These are phyloP conservation scores for Grosmannia clavigera DNA, from an alignment of 2,329 filamentous ascomycete species.

Conservation along the genomic window DNA sequence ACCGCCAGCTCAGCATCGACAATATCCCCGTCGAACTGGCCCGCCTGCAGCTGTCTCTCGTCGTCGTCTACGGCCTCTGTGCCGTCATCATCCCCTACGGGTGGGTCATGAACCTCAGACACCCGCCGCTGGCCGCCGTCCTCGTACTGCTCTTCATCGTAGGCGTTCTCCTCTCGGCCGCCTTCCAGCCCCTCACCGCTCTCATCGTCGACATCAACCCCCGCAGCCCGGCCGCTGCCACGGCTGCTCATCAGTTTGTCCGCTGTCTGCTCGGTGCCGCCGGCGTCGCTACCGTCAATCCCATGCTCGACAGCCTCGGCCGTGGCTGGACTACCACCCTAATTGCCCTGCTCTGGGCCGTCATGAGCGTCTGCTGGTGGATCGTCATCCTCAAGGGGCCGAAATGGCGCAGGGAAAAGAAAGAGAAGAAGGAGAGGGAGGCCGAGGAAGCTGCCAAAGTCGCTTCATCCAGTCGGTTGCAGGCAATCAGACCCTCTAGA, in stretches of 20 bases:
- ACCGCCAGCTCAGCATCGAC: conserved; percentile 28
- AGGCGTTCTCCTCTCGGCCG: conserved; percentile 14
- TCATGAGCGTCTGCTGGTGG: conserved; percentile 16
- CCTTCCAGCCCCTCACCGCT: background rate
- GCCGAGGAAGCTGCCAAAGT: background rate
- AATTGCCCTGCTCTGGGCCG: conserved; percentile 14
- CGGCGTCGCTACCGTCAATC: background rate
- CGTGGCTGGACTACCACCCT: conserved; percentile 12
- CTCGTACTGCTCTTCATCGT: conserved; percentile 26
- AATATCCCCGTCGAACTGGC: conserved; percentile 25
- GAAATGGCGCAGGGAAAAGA: conserved; percentile 12
- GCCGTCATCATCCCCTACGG: conserved; percentile 28
- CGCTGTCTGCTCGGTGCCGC: background rate
- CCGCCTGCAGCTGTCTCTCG: conserved; percentile 23
- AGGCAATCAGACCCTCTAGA: background rate
- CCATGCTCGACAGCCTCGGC: background rate
- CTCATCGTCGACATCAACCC: background rate
- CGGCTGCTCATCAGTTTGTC: background rate
- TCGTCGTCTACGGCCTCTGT: conserved; percentile 21
- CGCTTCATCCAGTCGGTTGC: too few species aligned
- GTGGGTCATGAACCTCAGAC: conserved; percentile 26
- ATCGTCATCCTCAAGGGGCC: conserved; percentile 15
- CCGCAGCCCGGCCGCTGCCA: background rate
- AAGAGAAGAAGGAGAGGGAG: background rate
- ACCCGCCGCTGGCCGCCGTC: conserved; percentile 25